phyloP scores from a whole-genome alignment of 345 rosid species.

The Eutrema japonicum region DNA sequence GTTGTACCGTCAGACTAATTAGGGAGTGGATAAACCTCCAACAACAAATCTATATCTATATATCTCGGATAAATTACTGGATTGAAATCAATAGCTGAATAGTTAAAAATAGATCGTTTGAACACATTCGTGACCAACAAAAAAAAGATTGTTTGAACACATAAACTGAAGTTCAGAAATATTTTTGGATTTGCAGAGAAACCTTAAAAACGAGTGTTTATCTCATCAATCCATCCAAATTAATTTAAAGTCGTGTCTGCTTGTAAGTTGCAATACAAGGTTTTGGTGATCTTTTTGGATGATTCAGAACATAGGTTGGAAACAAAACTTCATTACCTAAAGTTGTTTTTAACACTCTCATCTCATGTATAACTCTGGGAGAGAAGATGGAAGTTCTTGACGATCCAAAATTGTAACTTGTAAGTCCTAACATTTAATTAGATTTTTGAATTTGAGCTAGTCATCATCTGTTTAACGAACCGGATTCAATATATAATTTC shows the following conservation, averaged over 20 bases:
- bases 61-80: background rate
- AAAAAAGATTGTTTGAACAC: background rate
- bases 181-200: background rate
- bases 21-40: no score
- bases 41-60: no score
- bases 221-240: background rate
- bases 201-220: background rate
- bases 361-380: no score
- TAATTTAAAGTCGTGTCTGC: background rate
- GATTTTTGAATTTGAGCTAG: background rate
- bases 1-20: no score
- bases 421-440: background rate
- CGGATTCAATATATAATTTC: background rate
- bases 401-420: background rate
- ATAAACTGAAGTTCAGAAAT: background rate
- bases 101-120: background rate
- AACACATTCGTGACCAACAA: no score
- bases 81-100: constrained; percentile 4
- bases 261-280: background rate
- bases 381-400: background rate
- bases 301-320: no score
- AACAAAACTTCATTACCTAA: no score
- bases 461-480: constrained; percentile 12
- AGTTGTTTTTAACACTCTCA: no score
- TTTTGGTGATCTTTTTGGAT: constrained; percentile 7